Percentiles rank a stretch among this genome's conserved stretches.
These are phyloP conservation scores for Trametes meyenii DNA, from an alignment of 768 basidiomycete species.

Conservation along the genomic window DNA sequence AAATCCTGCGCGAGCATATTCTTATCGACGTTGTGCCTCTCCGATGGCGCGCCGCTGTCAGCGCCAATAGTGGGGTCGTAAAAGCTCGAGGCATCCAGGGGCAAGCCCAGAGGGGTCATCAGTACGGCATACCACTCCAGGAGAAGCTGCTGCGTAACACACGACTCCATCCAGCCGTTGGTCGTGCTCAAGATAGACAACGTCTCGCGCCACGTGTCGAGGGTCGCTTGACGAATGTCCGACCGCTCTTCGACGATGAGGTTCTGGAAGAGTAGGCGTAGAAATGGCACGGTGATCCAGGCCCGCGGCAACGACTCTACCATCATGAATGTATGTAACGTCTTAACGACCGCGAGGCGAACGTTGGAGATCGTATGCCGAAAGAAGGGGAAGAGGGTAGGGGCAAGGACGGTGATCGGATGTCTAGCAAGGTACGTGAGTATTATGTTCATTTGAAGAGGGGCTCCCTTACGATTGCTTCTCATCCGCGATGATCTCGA, in stretches of 20 bases:
- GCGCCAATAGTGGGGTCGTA: constrained; percentile 58
- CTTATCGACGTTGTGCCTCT: constrained; percentile 95
- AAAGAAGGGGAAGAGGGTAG: constrained; percentile 93
- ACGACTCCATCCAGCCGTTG: constrained; percentile 51
- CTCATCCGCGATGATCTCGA: constrained; percentile 69
- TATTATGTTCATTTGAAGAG: neutral
- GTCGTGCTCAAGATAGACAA: constrained; percentile 54
- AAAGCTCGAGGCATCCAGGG: constrained; percentile 72
- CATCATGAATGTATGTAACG: constrained; percentile 83
- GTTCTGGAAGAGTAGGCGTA: constrained; percentile 91
- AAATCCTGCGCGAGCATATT: constrained; percentile 92
- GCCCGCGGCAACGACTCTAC: constrained; percentile 72
- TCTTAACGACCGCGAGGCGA: constrained; percentile 89
- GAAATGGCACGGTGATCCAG: constrained; percentile 79
- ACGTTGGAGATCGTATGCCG: constrained; percentile 95
- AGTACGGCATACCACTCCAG: constrained; percentile 85
- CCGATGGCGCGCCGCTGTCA: constrained; percentile 47
- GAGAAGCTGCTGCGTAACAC: constrained; percentile 60
- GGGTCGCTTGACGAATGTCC: constrained; percentile 78
- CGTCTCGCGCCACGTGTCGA: constrained; percentile 74
- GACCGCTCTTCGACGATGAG: constrained; percentile 86
- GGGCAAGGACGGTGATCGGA: constrained; percentile 80
- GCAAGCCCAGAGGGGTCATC: constrained; percentile 87
- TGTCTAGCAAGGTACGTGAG: constrained; percentile 50
- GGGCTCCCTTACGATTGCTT: constrained; percentile 64